Evolutionary conservation across 2,329 filamentous ascomycete genomes (phyloP), one percentile per base, ranked within the genome.

Genomic region (Cadophora luteo-olivacea): DNA sequence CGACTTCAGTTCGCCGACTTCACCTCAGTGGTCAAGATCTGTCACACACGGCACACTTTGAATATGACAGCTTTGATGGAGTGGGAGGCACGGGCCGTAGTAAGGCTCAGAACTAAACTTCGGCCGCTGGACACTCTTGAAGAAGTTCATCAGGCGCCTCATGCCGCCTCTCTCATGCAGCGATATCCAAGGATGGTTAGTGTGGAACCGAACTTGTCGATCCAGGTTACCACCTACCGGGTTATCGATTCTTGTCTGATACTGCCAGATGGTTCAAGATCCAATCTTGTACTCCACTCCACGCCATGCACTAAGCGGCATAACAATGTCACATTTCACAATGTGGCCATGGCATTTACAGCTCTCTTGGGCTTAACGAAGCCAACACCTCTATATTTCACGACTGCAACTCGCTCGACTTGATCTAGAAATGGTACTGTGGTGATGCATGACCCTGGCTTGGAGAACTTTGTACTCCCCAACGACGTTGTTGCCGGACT

Each of bases 21-120:
- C 32, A 19, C 57, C 22, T 60, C 36, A 45, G 22, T 45, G 57
- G 22, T 3, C 36, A 41, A 45, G 5, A 25, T 0, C 33, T 45
- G 41, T 45, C 57, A 45, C 33, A 60, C 4, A 16, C 52, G 29
- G 22, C 12, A 11, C 57, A 19, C 9, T 25, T 14, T 4, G 24
- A 60, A 41, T 41, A 8, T 60, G 57, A 60, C 36, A 60, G 36
- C 36, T 32, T 55, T 16, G 22, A 32, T 25, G 57, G 57, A 41
- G 29, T 22, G 33, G 55, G 12, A 60, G 57, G 57, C 5, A 60
- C 57, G 57, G 57, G 33, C 57, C 57, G 57, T 41, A 41, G 36
- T 8, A 16, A 33, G 52, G 14, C 29, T n/a, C 11, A 54, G n/a
- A 33, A 11, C 5, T 25, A 12, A 36, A 25, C n/a, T 60, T 60